Evolutionary conservation across 208 protist species (phyloP).

Genomic region (Trypanosoma cruzi): DNA sequence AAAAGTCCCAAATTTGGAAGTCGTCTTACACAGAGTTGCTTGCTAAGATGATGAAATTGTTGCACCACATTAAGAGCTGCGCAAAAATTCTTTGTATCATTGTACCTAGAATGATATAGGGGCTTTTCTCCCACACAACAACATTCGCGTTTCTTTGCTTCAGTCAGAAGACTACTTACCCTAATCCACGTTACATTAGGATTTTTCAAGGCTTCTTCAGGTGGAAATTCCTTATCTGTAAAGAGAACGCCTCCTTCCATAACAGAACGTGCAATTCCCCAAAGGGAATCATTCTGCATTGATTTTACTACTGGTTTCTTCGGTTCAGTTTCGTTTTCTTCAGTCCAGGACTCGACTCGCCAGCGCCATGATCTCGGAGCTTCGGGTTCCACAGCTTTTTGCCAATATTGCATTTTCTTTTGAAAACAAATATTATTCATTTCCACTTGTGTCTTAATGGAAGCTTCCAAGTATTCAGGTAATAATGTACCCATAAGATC

Average conservation of each 20-base stretch:
- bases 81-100: conserved; percentile 50
- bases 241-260: conserved; percentile 23
- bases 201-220: conserved; percentile 25
- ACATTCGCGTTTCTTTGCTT: conserved; percentile 6
- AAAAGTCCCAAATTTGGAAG: conserved; percentile 37
- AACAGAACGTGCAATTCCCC: conserved; percentile 8
- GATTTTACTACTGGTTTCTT: neutral
- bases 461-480: conserved; percentile 30
- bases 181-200: conserved; percentile 28
- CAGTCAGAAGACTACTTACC: conserved; percentile 23
- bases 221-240: conserved; percentile 32
- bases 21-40: conserved; percentile 32
- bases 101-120: conserved; percentile 34
- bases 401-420: conserved; percentile 9
- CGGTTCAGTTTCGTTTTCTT: neutral
- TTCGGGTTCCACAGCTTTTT: conserved; percentile 30
- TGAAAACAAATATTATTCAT: conserved; percentile 38
- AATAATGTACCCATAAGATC: conserved; percentile 37
- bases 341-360: conserved; percentile 18
- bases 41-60: conserved; percentile 28
- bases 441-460: conserved; percentile 44
- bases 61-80: conserved; percentile 57
- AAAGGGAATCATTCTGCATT: neutral
- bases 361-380: conserved; percentile 22
- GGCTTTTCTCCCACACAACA: conserved; percentile 29